Percentiles rank a stretch among this genome's conserved stretches.
Evolutionary conservation across 345 rosid species (phyloP).

Genomic region (Lepidium africanum): DNA sequence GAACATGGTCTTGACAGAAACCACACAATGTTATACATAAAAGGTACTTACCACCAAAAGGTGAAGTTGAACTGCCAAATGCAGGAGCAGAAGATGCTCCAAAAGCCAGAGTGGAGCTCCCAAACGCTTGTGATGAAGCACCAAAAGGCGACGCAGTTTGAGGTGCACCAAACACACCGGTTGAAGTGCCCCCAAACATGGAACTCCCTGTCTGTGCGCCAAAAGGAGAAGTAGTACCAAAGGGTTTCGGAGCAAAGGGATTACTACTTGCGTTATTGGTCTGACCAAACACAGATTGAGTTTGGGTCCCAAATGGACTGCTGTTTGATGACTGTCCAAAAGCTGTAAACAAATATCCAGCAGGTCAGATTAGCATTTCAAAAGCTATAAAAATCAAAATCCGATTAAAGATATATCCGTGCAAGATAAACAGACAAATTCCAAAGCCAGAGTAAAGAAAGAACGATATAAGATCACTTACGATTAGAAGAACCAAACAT

Average conservation of each 20-base stretch:
- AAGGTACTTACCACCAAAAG: slow-evolving; percentile 64
- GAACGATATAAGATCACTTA: slow-evolving; percentile 27
- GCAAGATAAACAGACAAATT: not conserved
- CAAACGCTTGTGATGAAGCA: slow-evolving; percentile 70
- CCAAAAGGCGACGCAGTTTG: slow-evolving; percentile 76
- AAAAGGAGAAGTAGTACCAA: slow-evolving; percentile 59
- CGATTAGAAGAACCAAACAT: slow-evolving; percentile 57
- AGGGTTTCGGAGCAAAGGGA: slow-evolving; percentile 71
- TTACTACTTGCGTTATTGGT: slow-evolving; percentile 45
- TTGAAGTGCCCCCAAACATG: slow-evolving; percentile 78
- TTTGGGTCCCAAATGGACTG: slow-evolving; percentile 59
- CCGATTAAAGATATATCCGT: not conserved
- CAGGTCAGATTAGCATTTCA: not conserved
- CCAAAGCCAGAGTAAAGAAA: not conserved
- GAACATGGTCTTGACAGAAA: not conserved
- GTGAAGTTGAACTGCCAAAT: slow-evolving; percentile 56
- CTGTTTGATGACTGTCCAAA: slow-evolving; percentile 72
- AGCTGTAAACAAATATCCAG: slow-evolving; percentile 34
- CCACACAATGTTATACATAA: not conserved
- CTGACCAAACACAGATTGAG: slow-evolving; percentile 64
- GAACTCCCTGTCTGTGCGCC: slow-evolving; percentile 75
- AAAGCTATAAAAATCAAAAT: not conserved
- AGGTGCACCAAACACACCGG: slow-evolving; percentile 75
- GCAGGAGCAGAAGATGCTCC: slow-evolving; percentile 66
- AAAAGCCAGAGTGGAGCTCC: slow-evolving; percentile 51